Conservation (phyloP, 2,329 filamentous ascomycete genomes). For the Aspergillus oerlinghausenensis region DNA sequence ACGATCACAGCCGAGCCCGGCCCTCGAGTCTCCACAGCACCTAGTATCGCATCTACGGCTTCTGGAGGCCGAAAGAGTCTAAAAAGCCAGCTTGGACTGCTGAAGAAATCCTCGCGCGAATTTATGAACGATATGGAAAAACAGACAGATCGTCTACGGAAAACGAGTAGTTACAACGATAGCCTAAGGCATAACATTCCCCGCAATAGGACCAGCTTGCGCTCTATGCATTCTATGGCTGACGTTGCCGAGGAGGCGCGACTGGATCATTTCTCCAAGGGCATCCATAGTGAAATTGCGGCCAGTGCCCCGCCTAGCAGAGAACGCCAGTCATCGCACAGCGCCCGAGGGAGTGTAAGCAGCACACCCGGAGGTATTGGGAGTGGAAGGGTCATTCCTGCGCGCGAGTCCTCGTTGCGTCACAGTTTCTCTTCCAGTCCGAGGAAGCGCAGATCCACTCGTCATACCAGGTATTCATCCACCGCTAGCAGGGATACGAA, state of each 20-base stretch:
- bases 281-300: conserved; percentile 13
- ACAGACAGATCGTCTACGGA: conserved; percentile 29
- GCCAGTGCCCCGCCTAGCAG: conserved; percentile 20
- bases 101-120: conserved; percentile 36
- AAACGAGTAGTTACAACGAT: conserved; percentile 32
- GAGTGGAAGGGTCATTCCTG: conserved; percentile 56
- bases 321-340: conserved; percentile 35
- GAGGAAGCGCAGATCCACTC: conserved; percentile 51
- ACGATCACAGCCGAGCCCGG: conserved; percentile 39
- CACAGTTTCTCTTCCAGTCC: conserved; percentile 50
- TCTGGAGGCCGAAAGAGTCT: conserved; percentile 37
- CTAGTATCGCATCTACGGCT: conserved; percentile 38
- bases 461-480: conserved; percentile 37
- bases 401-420: conserved; percentile 63
- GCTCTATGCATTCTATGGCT: conserved; percentile 40
- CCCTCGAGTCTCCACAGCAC: conserved; percentile 32
- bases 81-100: conserved; percentile 29
- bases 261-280: conserved; percentile 16
- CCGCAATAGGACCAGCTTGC: conserved; percentile 35
- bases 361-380: conserved; percentile 35
- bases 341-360: conserved; percentile 19
- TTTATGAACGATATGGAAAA: conserved; percentile 33
- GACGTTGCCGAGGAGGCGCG: conserved; percentile 38
- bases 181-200: conserved; percentile 29
- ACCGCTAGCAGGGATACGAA: conserved; percentile 37